These are phyloP conservation scores for Lipomyces sp. DNA, from an alignment of 805 yeast genomes.

Conservation along the genomic window DNA sequence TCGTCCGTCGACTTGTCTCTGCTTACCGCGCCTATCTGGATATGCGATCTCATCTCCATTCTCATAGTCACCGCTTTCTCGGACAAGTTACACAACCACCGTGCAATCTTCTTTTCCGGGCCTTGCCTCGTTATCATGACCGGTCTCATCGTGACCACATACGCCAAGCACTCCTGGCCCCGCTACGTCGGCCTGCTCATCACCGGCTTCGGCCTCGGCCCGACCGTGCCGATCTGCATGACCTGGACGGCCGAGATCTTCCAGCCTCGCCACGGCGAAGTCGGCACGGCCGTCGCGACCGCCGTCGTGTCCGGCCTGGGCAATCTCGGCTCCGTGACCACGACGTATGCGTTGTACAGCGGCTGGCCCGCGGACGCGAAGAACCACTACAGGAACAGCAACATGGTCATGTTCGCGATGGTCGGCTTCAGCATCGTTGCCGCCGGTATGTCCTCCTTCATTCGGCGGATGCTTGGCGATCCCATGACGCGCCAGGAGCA, in stretches of 20 bases:
- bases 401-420: conserved; percentile 80
- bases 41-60: conserved; percentile 76
- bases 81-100: conserved; percentile 56
- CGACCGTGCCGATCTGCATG: conserved; percentile 79
- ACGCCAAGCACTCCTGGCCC: conserved; percentile 69
- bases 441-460: conserved; percentile 39
- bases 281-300: conserved; percentile 77
- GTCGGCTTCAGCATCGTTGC: conserved; percentile 68
- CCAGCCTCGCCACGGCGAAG: conserved; percentile 64
- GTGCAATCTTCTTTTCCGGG: conserved; percentile 61
- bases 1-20: conserved; percentile 68
- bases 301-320: conserved; percentile 86
- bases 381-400: conserved; percentile 62
- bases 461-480: conserved; percentile 41
- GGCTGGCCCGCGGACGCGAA: conserved; percentile 82
- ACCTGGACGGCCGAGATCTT: conserved; percentile 35
- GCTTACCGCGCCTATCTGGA: conserved; percentile 86
- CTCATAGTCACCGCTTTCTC: conserved; percentile 74
- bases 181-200: conserved; percentile 76
- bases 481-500: conserved; percentile 25
- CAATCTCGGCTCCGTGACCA: conserved; percentile 78
- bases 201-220: conserved; percentile 85
- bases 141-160: conserved; percentile 75
- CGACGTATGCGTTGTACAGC: conserved; percentile 77
- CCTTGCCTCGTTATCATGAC: conserved; percentile 66